These are phyloP conservation scores for Lojkania enalia DNA, from an alignment of 2,329 filamentous ascomycete genomes.

Conservation along the genomic window DNA sequence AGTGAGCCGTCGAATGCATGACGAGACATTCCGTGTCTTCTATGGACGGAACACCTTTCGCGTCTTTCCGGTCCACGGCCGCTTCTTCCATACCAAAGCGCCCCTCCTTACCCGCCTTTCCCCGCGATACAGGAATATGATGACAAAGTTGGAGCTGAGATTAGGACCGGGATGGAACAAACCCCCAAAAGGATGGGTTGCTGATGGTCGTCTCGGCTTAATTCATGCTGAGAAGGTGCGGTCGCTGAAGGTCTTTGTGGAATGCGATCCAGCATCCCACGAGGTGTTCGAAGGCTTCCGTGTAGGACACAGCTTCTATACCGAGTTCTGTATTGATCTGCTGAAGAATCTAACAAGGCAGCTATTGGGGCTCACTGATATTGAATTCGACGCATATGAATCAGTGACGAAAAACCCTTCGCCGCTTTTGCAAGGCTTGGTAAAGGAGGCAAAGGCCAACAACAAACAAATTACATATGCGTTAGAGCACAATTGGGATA, in stretches of 20 bases:
- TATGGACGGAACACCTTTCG: conserved; percentile 58
- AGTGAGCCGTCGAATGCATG: conserved; percentile 56
- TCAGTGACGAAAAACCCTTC: conserved; percentile 66
- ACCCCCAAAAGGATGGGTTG: conserved; percentile 71
- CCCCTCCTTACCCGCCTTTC: conserved; percentile 70
- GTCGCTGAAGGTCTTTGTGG: conserved; percentile 67
- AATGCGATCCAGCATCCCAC: conserved; percentile 69
- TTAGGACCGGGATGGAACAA: conserved; percentile 73
- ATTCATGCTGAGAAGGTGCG: conserved; percentile 63
- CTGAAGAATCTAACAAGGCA: conserved; percentile 60
- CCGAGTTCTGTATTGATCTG: conserved; percentile 64
- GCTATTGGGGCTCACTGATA: conserved; percentile 58
- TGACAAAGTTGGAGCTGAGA: conserved; percentile 69
- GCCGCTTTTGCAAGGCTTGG: conserved; percentile 64
- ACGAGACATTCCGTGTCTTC: conserved; percentile 56
- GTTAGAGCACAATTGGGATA: conserved; percentile 65
- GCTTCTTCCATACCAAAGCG: conserved; percentile 71
- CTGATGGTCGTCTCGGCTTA: conserved; percentile 67
- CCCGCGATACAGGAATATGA: conserved; percentile 59
- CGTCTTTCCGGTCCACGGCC: conserved; percentile 57
- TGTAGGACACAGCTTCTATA: conserved; percentile 69
- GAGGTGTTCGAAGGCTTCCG: conserved; percentile 69
- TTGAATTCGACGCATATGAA: conserved; percentile 70
- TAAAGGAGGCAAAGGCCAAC: conserved; percentile 55
- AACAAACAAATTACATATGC: conserved; percentile 67